Evolutionary conservation across 495 filamentous ascomycete genomes (phyloP), one percentile per base, ranked within the genome.

Genomic region (Tuber magnatum): DNA sequence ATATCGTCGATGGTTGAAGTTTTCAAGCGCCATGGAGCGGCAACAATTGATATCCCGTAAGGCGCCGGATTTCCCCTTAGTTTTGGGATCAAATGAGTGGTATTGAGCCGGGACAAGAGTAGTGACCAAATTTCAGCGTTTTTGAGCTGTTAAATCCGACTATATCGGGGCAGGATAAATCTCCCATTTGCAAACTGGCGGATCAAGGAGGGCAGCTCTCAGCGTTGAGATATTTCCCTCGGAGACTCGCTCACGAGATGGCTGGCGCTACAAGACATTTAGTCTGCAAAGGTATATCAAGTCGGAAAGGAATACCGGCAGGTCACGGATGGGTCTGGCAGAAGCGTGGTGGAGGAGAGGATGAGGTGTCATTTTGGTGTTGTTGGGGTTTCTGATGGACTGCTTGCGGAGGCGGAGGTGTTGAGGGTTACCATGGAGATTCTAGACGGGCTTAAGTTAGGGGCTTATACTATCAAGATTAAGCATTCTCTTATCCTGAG

Each of bases 291-390:
- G 85, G 86, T 92, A 42, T 94, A 94, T 82, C 91, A 93, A 84
- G 92, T 94, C 75, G 92, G 91, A 73, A 94, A 94, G 84, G 92
- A 94, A 61, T 85, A 86, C 80, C 82, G 83, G 51, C 78, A 83
- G 24, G 28, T 65, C 28, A 2, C 12, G 9, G 84, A 87, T 72
- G 84, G 85, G 70, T 83, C 83, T 4, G 90, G 91, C 74, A 90
- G 94, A 85, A 90, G n/a, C 28, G 20, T 48, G 20, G 41, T 88
- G 72, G 92, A 92, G 82, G 93, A 93, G 65, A 87, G 91, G 7
- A 93, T 96, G 90, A 94, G 94, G 85, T 97, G 94, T 85, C 93
- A 97, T 84, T 95, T 97, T 82, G 93, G 97, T 84, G 92, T 97
- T 85, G 93, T 93, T 28, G 94, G 94, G 74, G 84, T 85, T 42